Conservation (phyloP, 2,329 filamentous ascomycete species). For the Sporothrix globosa region DNA sequence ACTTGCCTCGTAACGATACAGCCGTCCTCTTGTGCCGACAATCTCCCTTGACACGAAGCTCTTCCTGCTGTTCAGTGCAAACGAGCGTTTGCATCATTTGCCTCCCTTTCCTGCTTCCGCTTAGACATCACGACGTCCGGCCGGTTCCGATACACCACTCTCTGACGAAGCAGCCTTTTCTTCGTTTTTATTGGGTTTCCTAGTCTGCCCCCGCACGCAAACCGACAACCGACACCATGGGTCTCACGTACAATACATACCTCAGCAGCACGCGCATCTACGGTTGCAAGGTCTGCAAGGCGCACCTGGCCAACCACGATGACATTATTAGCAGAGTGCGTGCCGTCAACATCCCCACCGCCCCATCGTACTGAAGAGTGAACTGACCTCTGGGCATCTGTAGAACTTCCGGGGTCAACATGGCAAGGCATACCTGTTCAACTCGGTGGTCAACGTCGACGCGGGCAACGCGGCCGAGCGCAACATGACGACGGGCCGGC, state of each 20-base stretch:
- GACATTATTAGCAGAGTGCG: slow-evolving; percentile 92
- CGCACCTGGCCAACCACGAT: slow-evolving; percentile 91
- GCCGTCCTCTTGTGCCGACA: not conserved
- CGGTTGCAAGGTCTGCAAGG: slow-evolving; percentile 92
- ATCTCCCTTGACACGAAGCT: not conserved
- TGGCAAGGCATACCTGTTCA: slow-evolving; percentile 97
- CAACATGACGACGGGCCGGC: slow-evolving; percentile 95
- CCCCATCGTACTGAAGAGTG: not conserved
- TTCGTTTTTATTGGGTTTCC: not conserved
- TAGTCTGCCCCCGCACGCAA: no score
- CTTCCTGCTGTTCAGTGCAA: not conserved
- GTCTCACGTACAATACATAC: slow-evolving; percentile 88
- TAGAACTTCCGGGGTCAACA: slow-evolving; percentile 98
- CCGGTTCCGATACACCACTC: not conserved
- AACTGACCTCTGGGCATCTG: not conserved
- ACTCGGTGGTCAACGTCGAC: slow-evolving; percentile 88
- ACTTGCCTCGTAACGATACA: not conserved
- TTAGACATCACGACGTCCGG: not conserved
- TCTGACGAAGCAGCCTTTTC: not conserved
- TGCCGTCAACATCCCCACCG: slow-evolving; percentile 33
- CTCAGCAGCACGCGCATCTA: slow-evolving; percentile 85
- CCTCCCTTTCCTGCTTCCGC: not conserved
- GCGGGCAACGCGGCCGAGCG: slow-evolving; percentile 85
- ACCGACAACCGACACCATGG: slow-evolving; percentile 58
- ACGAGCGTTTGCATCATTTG: not conserved